Evolutionary conservation across 805 yeast genomes (phyloP), one percentile per base, ranked within the genome.

Genomic region (Yarrowia divulgata): DNA sequence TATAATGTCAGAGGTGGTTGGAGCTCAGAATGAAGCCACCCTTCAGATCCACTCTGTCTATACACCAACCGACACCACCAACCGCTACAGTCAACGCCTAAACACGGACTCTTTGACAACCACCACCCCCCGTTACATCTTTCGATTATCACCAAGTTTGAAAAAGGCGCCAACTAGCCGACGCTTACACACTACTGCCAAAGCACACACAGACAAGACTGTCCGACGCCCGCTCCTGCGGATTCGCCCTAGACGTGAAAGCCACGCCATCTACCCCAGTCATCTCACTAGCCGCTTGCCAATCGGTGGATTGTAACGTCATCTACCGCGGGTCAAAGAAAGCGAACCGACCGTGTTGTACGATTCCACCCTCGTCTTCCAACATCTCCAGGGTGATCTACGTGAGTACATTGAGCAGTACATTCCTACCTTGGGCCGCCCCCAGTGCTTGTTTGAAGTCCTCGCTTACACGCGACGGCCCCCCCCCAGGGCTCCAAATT

Each of bases 221-320:
- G n/a, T n/a, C 43, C 3, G 10, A 40, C 8, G 14, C 43, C 29
- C 29, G 29, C 29, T 40, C 29, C 40, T 54, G 58, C 43, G 43
- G 42, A 37, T 3, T 14, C n/a, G 32, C 60, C 18, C 60, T 54
- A 54, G 60, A 37, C 58, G 43, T 34, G 58, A 54, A 45, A 54
- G 60, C 60, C 60, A 57, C 63, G 63, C 46, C 46, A 57, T 40
- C 63, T 23, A 57, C 63, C 63, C 63, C 63, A 57, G 63, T 57
- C 63, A 55, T 55, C 60, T 9, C 62, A 57, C 63, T 57, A 57
- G 63, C 18, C 14, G 45, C 40, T 50, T 34, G 57, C 57, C 10
- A 18, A 18, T 34, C 34, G 23, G 45, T 39, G 19, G 58, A 52
- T 37, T 52, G 43, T 37, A 50, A 34, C 57, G 57, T 50, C 42